These are phyloP conservation scores for Pluteus cervinus DNA, from an alignment of 768 basidiomycete genomes.

Conservation along the genomic window DNA sequence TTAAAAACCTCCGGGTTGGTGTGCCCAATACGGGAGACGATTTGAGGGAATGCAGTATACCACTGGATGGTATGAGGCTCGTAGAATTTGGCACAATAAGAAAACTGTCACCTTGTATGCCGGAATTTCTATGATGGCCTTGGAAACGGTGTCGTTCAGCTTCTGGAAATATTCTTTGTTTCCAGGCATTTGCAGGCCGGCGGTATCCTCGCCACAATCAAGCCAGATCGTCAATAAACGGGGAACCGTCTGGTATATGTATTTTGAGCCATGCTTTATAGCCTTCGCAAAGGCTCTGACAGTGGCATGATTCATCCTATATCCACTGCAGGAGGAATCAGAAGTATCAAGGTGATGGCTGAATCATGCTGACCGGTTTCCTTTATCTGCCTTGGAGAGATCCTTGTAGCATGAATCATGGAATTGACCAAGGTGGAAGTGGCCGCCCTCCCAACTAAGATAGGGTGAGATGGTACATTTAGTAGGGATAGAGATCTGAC, in stretches of 20 bases:
- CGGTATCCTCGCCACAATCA: constrained; percentile 69
- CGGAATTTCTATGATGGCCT: constrained; percentile 55
- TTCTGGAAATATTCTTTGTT: constrained; percentile 41
- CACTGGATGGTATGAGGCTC: constrained; percentile 47
- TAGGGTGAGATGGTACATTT: no score
- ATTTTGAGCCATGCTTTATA: constrained; percentile 83
- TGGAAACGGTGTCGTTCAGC: constrained; percentile 52
- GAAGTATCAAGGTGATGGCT: background rate
- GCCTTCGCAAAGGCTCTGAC: constrained; percentile 65
- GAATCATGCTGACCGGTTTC: constrained; percentile 29
- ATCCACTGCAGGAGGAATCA: constrained; percentile 32
- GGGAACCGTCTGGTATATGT: constrained; percentile 92
- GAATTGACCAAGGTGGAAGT: constrained; percentile 84
- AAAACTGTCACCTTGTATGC: constrained; percentile 62
- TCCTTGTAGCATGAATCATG: constrained; percentile 73
- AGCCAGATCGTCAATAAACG: constrained; percentile 93
- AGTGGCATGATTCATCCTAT: constrained; percentile 61
- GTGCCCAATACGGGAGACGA: constrained; percentile 90
- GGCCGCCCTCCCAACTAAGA: constrained; percentile 85
- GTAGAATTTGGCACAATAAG: background rate
- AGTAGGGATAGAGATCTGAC: constrained; percentile 29
- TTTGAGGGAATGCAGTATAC: constrained; percentile 94
- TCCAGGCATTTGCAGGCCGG: no score
- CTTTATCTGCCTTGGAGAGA: constrained; percentile 39
- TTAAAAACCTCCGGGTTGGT: constrained; percentile 52